A percentile compares a stretch with the other conserved stretches of the same genome.
Conservation (phyloP, 257 asterid species). For the Rauvolfia tetraphylla region DNA sequence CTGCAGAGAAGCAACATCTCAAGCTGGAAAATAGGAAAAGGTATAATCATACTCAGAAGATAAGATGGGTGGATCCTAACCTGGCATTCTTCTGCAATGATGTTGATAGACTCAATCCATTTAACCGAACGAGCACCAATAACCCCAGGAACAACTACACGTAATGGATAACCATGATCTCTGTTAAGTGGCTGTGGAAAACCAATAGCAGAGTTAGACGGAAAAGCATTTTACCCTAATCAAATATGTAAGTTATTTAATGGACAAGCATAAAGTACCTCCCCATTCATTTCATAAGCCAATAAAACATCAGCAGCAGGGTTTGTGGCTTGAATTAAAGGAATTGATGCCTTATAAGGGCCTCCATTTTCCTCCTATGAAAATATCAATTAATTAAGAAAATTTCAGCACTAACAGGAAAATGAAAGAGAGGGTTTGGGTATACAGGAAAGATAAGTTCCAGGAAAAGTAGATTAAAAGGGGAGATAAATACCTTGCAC, state of each 20-base stretch:
- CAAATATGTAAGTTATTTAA: not conserved
- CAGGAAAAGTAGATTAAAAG: not conserved
- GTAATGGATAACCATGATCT: conserved; percentile 98
- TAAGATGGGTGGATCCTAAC: conserved; percentile 23
- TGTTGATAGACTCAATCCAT: conserved; percentile 89
- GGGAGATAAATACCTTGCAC: conserved; percentile 69
- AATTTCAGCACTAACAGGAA: conserved; percentile 8
- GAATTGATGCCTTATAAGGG: conserved; percentile 93
- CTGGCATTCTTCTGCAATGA: conserved; percentile 86
- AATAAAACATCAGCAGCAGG: conserved; percentile 91
- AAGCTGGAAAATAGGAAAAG: conserved; percentile 13
- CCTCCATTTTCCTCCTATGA: conserved; percentile 95
- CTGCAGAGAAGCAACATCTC: conserved; percentile 39
- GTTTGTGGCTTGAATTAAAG: conserved; percentile 80
- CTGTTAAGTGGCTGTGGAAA: conserved; percentile 66
- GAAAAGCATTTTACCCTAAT: not conserved
- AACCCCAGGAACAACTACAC: conserved; percentile 97
- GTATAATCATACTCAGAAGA: conserved; percentile 15
- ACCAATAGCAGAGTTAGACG: conserved; percentile 3
- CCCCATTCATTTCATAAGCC: conserved; percentile 98
- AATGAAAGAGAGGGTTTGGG: not conserved
- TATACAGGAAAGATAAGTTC: not conserved
- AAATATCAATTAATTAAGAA: conserved; percentile 20
- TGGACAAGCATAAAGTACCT: conserved; percentile 42
- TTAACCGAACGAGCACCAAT: conserved; percentile 99